These are phyloP conservation scores for Zymoseptoria brevis DNA, from an alignment of 2,329 filamentous ascomycete genomes.

Conservation along the genomic window DNA sequence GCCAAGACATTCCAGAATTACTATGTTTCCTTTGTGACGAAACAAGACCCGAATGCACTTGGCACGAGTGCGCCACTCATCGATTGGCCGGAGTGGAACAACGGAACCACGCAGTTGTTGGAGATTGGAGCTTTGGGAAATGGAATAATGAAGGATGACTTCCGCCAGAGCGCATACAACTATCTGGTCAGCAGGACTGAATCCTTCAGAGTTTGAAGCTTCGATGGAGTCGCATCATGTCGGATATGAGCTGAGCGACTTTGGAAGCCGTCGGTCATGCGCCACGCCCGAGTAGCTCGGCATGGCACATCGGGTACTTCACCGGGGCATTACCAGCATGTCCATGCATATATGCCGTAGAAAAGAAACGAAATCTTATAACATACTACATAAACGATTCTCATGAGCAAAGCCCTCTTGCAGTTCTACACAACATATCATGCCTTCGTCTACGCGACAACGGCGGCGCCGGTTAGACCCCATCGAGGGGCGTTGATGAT, in stretches of 20 bases:
- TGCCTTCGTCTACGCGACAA: background rate
- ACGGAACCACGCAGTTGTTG: constrained; percentile 37
- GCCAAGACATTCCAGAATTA: constrained; percentile 49
- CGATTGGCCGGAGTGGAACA: constrained; percentile 51
- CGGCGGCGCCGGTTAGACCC: background rate
- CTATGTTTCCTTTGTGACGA: constrained; percentile 65
- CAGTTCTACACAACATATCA: too few species aligned
- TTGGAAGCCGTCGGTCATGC: background rate
- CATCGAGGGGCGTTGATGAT: constrained; percentile 18
- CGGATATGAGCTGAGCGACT: background rate
- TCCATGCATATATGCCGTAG: too few species aligned
- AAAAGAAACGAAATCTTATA: too few species aligned
- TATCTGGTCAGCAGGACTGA: constrained; percentile 29
- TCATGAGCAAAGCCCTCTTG: too few species aligned
- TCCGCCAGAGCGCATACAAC: constrained; percentile 38
- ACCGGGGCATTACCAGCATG: too few species aligned
- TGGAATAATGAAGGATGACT: constrained; percentile 41
- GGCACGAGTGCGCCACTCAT: constrained; percentile 28
- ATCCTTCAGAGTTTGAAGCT: constrained; percentile 9
- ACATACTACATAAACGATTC: too few species aligned
- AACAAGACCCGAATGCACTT: constrained; percentile 58
- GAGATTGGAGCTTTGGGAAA: constrained; percentile 37
- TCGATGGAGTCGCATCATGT: background rate
- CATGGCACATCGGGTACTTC: too few species aligned
- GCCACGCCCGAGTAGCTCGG: too few species aligned